phyloP scores from a whole-genome alignment of 2,329 filamentous ascomycete genomes.

The Colletotrichum sp. region DNA sequence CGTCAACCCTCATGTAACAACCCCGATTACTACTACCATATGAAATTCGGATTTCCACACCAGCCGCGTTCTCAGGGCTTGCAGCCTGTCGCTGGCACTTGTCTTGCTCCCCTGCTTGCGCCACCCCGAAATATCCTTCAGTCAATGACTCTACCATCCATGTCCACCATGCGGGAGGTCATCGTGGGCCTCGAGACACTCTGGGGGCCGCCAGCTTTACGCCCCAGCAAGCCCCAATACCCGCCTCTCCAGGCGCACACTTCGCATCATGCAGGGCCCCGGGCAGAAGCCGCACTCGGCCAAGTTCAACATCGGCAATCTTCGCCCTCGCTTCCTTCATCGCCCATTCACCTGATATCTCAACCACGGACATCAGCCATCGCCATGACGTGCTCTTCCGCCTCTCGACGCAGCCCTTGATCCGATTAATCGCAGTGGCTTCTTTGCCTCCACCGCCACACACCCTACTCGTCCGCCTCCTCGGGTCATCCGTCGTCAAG shows the following conservation, averaged over 20 bases:
- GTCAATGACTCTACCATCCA: background rate
- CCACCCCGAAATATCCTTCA: background rate
- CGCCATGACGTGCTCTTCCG: background rate
- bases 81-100: background rate
- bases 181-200: conserved; percentile 1
- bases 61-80: background rate
- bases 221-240: background rate
- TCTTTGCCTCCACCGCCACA: background rate
- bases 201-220: background rate
- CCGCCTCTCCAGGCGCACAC: background rate
- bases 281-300: background rate
- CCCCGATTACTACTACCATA: background rate
- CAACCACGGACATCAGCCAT: background rate
- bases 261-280: background rate
- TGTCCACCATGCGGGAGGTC: background rate
- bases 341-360: background rate
- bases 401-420: background rate
- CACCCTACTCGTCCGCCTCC: background rate
- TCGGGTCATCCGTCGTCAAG: conserved; percentile 16
- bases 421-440: background rate
- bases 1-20: background rate
- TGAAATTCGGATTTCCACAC: background rate
- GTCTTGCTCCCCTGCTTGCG: background rate
- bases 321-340: background rate
- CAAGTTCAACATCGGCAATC: background rate